These are phyloP conservation scores for Fusarium chaquense DNA, from an alignment of 2,329 filamentous ascomycete species.

Conservation along the genomic window DNA sequence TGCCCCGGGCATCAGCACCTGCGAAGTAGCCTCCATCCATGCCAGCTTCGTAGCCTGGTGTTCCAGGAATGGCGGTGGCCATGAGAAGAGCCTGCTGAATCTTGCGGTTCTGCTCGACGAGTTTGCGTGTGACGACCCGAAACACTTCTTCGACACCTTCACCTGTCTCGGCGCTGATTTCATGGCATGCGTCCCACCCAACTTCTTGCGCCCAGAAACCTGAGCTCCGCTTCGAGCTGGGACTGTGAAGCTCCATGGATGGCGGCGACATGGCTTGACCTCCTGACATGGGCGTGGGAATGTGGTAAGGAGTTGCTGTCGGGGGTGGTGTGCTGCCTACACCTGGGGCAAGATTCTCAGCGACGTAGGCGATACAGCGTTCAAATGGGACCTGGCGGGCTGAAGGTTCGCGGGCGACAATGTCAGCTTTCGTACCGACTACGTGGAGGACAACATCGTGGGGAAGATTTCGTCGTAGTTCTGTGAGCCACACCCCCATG, in stretches of 20 bases:
- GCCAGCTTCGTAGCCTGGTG: constrained; percentile 60
- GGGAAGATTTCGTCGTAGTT: constrained; percentile 82
- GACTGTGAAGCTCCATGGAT: constrained; percentile 66
- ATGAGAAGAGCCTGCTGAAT: constrained; percentile 69
- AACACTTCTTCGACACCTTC: constrained; percentile 98
- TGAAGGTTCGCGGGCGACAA: constrained; percentile 85
- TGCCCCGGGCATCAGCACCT: constrained; percentile 58
- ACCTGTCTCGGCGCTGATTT: constrained; percentile 92
- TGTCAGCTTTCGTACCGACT: constrained; percentile 94
- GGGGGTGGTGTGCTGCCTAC: constrained; percentile 75
- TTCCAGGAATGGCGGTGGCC: constrained; percentile 65
- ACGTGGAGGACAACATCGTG: constrained; percentile 88
- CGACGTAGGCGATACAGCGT: constrained; percentile 94
- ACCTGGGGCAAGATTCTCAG: constrained; percentile 85
- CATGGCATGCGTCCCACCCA: constrained; percentile 97
- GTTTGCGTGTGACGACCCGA: constrained; percentile 72
- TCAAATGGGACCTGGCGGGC: constrained; percentile 91
- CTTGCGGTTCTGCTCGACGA: constrained; percentile 73
- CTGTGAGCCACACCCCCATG: constrained; percentile 91
- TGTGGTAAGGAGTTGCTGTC: constrained; percentile 62
- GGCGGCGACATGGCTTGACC: constrained; percentile 38
- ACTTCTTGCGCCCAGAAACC: constrained; percentile 93
- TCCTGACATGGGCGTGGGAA: constrained; percentile 41
- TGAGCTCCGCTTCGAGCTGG: constrained; percentile 74
- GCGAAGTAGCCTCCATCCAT: constrained; percentile 66